Conservation (phyloP, 2,329 filamentous ascomycete species). For the Phoma sp. region DNA sequence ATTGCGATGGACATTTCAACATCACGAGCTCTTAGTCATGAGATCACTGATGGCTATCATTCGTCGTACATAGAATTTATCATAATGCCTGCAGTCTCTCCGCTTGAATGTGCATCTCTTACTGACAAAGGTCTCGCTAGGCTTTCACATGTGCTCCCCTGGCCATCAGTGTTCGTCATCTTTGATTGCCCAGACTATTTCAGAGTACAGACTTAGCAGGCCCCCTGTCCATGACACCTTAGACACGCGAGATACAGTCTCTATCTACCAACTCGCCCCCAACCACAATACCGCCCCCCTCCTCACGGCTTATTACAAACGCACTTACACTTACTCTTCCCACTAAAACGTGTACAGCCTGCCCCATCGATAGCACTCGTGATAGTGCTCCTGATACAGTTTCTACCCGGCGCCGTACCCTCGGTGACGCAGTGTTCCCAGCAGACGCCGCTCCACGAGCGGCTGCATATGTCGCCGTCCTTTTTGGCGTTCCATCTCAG, state of each 20-base stretch:
- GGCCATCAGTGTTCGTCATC: too few species aligned
- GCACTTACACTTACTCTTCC: neutral
- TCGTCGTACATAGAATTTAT: too few species aligned
- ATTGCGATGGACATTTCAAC: constrained; percentile 30
- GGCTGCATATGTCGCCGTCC: neutral
- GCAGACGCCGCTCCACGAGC: neutral
- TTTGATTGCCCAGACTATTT: too few species aligned
- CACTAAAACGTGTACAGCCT: neutral
- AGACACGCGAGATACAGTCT: too few species aligned
- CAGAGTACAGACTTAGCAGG: too few species aligned
- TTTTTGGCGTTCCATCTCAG: neutral
- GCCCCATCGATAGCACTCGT: neutral
- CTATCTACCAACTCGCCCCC: too few species aligned
- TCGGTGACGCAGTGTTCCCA: neutral
- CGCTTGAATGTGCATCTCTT: too few species aligned
- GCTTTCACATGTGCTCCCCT: too few species aligned
- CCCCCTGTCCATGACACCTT: too few species aligned
- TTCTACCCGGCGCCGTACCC: neutral
- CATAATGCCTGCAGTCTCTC: too few species aligned
- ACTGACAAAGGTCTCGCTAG: too few species aligned
- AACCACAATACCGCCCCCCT: too few species aligned
- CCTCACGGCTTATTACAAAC: neutral
- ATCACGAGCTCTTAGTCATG: neutral
- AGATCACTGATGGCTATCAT: neutral
- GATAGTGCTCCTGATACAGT: neutral